Percentiles rank a stretch among this genome's conserved stretches.
phyloP scores from a whole-genome alignment of 2,329 filamentous ascomycete species.

The Amesomyces nigricolor region DNA sequence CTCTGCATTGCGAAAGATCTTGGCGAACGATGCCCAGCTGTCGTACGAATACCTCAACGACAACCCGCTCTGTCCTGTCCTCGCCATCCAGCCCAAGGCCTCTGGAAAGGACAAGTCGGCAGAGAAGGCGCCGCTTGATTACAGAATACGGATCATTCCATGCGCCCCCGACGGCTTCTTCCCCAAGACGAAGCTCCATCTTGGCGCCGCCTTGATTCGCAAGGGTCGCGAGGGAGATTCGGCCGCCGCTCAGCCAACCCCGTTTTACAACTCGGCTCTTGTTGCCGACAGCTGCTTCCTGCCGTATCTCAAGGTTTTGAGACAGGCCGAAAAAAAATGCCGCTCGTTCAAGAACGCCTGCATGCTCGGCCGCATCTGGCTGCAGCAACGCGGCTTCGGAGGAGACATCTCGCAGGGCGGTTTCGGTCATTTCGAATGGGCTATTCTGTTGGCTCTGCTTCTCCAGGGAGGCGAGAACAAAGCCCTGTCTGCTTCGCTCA shows the following conservation, averaged over 20 bases:
- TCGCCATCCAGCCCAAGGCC: slow-evolving; percentile 40
- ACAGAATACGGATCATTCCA: slow-evolving; percentile 69
- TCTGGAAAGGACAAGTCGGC: slow-evolving; percentile 26
- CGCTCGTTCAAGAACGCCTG: slow-evolving; percentile 76
- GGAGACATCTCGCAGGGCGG: slow-evolving; percentile 68
- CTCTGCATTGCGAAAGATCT: slow-evolving; percentile 56
- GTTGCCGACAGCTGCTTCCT: slow-evolving; percentile 70
- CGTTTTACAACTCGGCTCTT: slow-evolving; percentile 84
- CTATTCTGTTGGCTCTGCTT: slow-evolving; percentile 70
- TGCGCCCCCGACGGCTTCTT: slow-evolving; percentile 67
- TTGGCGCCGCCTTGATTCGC: slow-evolving; percentile 65
- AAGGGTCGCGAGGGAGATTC: slow-evolving; percentile 42
- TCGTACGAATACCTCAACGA: slow-evolving; percentile 64
- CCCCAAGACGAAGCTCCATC: slow-evolving; percentile 62
- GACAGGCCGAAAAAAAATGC: slow-evolving; percentile 63
- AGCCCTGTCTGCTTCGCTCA: slow-evolving; percentile 72
- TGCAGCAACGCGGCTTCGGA: slow-evolving; percentile 78
- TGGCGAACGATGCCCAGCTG: slow-evolving; percentile 50
- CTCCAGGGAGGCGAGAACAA: slow-evolving; percentile 71
- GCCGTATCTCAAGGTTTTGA: slow-evolving; percentile 68
- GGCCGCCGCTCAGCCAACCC: slow-evolving; percentile 51
- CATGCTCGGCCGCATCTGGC: slow-evolving; percentile 79
- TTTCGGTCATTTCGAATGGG: slow-evolving; percentile 92
- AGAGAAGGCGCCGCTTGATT: slow-evolving; percentile 36
- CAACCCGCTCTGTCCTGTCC: slow-evolving; percentile 69